Base-by-base conservation (phyloP, 352 stramenopile species). In the Phytophthora brassicae region DNA sequence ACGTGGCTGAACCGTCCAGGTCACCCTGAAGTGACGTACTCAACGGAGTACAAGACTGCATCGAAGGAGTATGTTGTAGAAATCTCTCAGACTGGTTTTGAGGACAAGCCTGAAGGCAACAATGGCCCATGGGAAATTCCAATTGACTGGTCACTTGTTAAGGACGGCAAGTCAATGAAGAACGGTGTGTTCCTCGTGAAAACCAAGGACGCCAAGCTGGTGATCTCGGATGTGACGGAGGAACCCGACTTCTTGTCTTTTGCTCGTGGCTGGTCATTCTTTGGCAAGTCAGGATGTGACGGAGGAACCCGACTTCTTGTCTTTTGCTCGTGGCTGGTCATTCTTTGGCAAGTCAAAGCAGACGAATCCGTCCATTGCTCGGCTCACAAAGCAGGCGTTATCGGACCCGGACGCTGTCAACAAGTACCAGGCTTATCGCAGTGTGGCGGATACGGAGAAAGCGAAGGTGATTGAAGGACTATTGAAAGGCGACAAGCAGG, bases 321-420 rank as follows among this genome's bases (percentile, higher is more conserved):
- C 82, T 35, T 88, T 91, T 60, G 82, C 74, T 29, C 79, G 82
- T 48, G 71, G 79, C 16, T 91, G 79, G 79, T 89, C 79, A 26
- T 91, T 91, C 68, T 91, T 91, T 35, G 82, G 82, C 48, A 91
- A 83, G 61, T 78, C 71, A 49, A 90, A 89, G 73, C 73, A 81
- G 45, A 70, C 74, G 33, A 87, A 83, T 59, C 51, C 77, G 19
- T 79, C 75, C 17, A 56, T 74, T 49, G 44, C 73, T 7, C 72
- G 64, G 12, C 71, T 89, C 16, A 83, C 72, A 11, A 88, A 86
- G 72, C 82, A 89, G 68, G 81, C 82, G 22, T 54, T 84, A 8
- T 81, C 76, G 2, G 82, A 92, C 35, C 78, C 82, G 14, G 82
- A 89, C 59, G 75, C 82, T 55, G 80, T 89, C 7, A 92, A 92